Percentiles rank a stretch among this genome's conserved stretches.
Conservation (phyloP, 2,329 filamentous ascomycete species). For the Diaporthe sp. region DNA sequence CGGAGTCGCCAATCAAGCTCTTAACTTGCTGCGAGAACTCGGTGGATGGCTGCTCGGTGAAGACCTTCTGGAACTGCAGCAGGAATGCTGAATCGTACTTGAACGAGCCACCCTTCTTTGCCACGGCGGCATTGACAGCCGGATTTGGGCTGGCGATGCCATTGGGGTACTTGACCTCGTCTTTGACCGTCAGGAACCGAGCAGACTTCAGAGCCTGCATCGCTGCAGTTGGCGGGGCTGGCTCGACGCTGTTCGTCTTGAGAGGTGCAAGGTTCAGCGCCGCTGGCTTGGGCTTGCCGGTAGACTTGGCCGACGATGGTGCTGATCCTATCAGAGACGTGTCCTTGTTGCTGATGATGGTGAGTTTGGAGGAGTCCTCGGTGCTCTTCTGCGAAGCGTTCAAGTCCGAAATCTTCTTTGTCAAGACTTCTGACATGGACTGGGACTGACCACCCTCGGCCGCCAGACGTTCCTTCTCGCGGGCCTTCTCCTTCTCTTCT, state of each 20-base stretch:
- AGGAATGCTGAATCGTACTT: conserved; percentile 97
- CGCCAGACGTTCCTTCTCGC: conserved; percentile 63
- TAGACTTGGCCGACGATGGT: conserved; percentile 54
- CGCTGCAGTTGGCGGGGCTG: conserved; percentile 91
- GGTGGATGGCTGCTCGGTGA: conserved; percentile 94
- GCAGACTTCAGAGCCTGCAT: conserved; percentile 94
- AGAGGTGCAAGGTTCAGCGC: conserved; percentile 88
- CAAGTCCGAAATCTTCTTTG: conserved; percentile 55
- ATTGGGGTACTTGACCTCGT: conserved; percentile 83
- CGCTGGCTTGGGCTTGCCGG: conserved; percentile 78
- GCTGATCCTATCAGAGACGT: conserved; percentile 30
- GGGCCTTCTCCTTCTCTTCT: conserved; percentile 75
- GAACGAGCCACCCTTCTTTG: conserved; percentile 85
- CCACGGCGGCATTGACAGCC: conserved; percentile 84
- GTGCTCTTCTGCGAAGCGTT: conserved; percentile 61
- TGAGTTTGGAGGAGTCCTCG: conserved; percentile 67
- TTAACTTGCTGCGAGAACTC: conserved; percentile 95
- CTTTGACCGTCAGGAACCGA: conserved; percentile 85
- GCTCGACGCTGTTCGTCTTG: conserved; percentile 88
- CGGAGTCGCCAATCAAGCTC: conserved; percentile 84
- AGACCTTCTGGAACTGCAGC: conserved; percentile 95
- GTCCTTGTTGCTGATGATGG: conserved; percentile 52
- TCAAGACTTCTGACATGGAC: conserved; percentile 66
- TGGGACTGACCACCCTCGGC: conserved; percentile 60
- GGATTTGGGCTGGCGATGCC: conserved; percentile 93